These are phyloP conservation scores for Zalaria sp. DNA, from an alignment of 2,329 filamentous ascomycete genomes.

Conservation along the genomic window DNA sequence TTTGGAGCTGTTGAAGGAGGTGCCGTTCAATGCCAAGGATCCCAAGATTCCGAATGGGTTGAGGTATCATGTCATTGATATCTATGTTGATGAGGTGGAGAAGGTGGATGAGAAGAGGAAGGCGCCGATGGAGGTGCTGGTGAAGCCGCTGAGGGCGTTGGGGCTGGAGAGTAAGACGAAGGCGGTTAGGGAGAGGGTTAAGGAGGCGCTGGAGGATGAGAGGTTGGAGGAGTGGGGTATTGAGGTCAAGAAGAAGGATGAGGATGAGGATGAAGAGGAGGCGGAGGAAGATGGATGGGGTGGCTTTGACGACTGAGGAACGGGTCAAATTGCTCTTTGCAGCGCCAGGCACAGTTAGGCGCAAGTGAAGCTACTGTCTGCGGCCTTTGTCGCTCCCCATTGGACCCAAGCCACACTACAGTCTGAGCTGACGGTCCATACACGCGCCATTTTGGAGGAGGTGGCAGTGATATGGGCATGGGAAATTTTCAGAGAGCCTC, in stretches of 20 bases:
- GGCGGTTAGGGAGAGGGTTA: constrained; percentile 54
- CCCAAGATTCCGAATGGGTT: constrained; percentile 65
- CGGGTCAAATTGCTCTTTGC: too few relatives aligned
- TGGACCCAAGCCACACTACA: too few relatives aligned
- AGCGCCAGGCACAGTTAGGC: too few relatives aligned
- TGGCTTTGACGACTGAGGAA: constrained; percentile 52
- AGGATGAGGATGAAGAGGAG: constrained; percentile 20
- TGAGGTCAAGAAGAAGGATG: constrained; percentile 21
- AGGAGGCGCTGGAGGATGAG: constrained; percentile 59
- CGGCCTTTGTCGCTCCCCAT: too few relatives aligned
- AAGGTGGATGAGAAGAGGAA: constrained; percentile 42
- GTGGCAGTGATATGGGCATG: too few relatives aligned
- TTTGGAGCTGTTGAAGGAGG: constrained; percentile 32
- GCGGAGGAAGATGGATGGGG: constrained; percentile 44
- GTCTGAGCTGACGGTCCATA: too few relatives aligned
- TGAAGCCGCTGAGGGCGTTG: constrained; percentile 43
- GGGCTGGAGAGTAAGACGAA: constrained; percentile 49
- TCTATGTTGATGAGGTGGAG: constrained; percentile 84
- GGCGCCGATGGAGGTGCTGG: constrained; percentile 32
- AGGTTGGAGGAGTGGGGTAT: constrained; percentile 50
- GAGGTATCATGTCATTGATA: constrained; percentile 73
- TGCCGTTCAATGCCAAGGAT: constrained; percentile 31
- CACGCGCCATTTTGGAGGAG: too few relatives aligned
- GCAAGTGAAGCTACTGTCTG: too few relatives aligned
- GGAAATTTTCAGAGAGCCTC: too few relatives aligned